Conservation (phyloP, 2,329 filamentous ascomycete species). For the Cladosporium halotolerans region DNA sequence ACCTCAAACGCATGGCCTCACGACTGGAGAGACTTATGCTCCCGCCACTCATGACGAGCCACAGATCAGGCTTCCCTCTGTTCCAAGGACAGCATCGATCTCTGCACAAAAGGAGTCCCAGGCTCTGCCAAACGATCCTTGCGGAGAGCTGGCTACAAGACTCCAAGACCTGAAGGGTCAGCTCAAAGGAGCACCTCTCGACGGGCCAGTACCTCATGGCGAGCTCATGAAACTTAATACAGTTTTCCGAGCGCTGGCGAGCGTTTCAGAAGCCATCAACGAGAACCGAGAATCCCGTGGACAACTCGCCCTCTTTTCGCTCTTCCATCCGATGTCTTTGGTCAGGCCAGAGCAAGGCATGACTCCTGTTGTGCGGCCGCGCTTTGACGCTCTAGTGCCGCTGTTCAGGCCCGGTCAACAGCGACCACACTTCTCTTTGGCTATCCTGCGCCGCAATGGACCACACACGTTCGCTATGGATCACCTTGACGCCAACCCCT, state of each 20-base stretch:
- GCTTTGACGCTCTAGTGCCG: not conserved
- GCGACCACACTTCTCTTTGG: not conserved
- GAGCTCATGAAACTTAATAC: not conserved
- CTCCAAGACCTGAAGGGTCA: not conserved
- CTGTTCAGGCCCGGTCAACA: not conserved
- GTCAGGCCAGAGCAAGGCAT: not conserved
- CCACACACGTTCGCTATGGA: not conserved
- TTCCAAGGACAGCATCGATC: no score
- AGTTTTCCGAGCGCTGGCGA: conserved; percentile 1
- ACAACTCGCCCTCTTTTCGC: not conserved
- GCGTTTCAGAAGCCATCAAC: conserved; percentile 7
- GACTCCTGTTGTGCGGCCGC: not conserved
- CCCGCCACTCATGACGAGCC: no score
- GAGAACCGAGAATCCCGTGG: not conserved
- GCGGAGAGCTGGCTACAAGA: not conserved
- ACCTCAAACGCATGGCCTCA: no score
- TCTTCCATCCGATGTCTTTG: conserved; percentile 5
- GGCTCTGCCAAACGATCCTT: no score
- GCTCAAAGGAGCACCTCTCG: no score
- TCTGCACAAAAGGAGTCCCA: no score
- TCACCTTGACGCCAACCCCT: not conserved
- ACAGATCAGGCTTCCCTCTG: no score
- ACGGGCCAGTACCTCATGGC: not conserved
- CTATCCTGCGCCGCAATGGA: not conserved
- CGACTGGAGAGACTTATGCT: no score